Conservation (phyloP, 1,139 yeast genomes). For the Spencermartinsiella ligniputridi region DNA sequence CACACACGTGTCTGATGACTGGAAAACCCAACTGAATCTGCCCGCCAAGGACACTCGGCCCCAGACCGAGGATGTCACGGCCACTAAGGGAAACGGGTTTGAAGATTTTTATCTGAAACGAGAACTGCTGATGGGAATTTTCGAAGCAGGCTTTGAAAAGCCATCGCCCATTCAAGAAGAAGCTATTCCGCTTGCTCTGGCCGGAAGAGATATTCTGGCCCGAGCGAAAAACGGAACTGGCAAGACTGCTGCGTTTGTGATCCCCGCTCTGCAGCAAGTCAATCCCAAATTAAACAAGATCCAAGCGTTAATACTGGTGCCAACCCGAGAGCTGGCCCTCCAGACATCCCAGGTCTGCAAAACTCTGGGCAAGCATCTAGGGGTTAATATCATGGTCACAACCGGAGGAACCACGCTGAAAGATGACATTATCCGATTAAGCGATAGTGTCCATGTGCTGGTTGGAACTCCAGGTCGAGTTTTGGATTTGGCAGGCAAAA, state of each 20-base stretch:
- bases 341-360: constrained; percentile 97
- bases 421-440: constrained; percentile 90
- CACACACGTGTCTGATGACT: constrained; percentile 31
- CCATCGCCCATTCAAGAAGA: constrained; percentile 99
- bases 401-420: constrained; percentile 96
- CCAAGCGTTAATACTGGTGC: constrained; percentile 85
- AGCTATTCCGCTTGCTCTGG: constrained; percentile 89
- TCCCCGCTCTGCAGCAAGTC: constrained; percentile 78
- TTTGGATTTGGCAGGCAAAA: constrained; percentile 85
- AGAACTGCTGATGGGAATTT: constrained; percentile 94
- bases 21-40: constrained; percentile 72
- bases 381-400: constrained; percentile 93
- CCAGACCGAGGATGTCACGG: constrained; percentile 93
- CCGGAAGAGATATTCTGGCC: constrained; percentile 95
- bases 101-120: constrained; percentile 91
- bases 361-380: constrained; percentile 93
- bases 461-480: constrained; percentile 98
- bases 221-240: constrained; percentile 99
- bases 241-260: constrained; percentile 93
- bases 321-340: constrained; percentile 93
- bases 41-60: constrained; percentile 88
- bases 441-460: constrained; percentile 85
- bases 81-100: constrained; percentile 84
- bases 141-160: constrained; percentile 97
- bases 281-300: constrained; percentile 81